phyloP scores from a whole-genome alignment of 2,329 filamentous ascomycete species.

The Colletotrichum cordylinicola region DNA sequence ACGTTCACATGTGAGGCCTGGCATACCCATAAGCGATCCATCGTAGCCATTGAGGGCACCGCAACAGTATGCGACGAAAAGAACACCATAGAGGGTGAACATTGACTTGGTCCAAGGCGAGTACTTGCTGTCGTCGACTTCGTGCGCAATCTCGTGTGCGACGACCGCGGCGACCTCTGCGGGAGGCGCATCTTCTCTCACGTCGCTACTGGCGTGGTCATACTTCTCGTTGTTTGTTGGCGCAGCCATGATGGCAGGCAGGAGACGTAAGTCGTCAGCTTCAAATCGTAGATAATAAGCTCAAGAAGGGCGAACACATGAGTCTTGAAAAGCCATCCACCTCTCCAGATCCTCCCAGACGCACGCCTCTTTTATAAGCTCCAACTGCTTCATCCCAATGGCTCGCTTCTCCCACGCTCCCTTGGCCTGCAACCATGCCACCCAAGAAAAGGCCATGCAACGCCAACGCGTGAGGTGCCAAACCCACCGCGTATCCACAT shows the following conservation, averaged over 20 bases:
- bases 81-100: slow-evolving; percentile 21
- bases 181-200: not conserved
- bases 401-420: not conserved
- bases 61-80: slow-evolving; percentile 23
- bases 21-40: not conserved
- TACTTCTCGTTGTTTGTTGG: not conserved
- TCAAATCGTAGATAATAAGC: not conserved
- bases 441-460: not conserved
- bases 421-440: not conserved
- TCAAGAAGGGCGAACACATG: not conserved
- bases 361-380: slow-evolving; percentile 1
- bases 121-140: slow-evolving; percentile 16
- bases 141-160: slow-evolving; percentile 20
- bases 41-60: slow-evolving; percentile 22
- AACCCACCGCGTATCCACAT: not conserved
- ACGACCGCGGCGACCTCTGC: not conserved
- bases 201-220: not conserved
- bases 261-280: not conserved
- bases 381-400: not conserved
- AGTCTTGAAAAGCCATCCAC: not conserved
- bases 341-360: not conserved
- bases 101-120: slow-evolving; percentile 25
- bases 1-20: not conserved
- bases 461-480: not conserved
- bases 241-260: slow-evolving; percentile 3